phyloP scores from a whole-genome alignment of 2,329 filamentous ascomycete species.

The Penicillium thymicola region DNA sequence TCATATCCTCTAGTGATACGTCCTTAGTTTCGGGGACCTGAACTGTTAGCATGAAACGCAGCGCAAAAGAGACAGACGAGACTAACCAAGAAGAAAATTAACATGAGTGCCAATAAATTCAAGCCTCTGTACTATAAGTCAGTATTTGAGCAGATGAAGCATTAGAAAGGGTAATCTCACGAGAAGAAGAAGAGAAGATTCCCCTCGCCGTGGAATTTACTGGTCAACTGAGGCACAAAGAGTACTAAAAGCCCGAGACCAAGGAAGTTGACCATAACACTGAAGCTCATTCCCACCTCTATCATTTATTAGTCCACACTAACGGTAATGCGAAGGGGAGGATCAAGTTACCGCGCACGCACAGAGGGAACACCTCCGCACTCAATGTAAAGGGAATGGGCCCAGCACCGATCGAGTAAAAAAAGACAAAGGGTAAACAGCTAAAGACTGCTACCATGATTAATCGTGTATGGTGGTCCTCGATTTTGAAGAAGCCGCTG shows the following conservation, averaged over 20 bases:
- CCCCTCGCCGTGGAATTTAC: neutral
- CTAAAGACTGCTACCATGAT: neutral
- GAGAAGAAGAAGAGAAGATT: neutral
- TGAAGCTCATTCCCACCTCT: slow-evolving; percentile 28
- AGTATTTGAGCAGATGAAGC: neutral
- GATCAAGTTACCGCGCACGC: slow-evolving; percentile 17
- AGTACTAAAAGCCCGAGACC: slow-evolving; percentile 18
- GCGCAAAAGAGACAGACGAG: neutral
- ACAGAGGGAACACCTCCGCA: slow-evolving; percentile 24
- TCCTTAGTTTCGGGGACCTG: slow-evolving; percentile 13
- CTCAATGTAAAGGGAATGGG: slow-evolving; percentile 26
- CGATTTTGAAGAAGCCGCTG: neutral
- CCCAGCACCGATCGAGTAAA: slow-evolving; percentile 37
- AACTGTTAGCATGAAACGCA: neutral
- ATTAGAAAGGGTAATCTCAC: neutral
- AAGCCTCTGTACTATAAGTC: neutral
- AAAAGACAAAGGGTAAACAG: neutral
- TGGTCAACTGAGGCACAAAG: slow-evolving; percentile 18
- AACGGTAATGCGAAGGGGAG: neutral
- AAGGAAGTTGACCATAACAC: slow-evolving; percentile 26
- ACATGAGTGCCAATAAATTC: neutral
- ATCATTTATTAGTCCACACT: neutral
- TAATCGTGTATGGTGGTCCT: neutral
- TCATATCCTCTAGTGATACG: slow-evolving; percentile 10
- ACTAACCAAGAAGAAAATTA: neutral